phyloP scores from a whole-genome alignment of 2,329 filamentous ascomycete genomes.

The Alternaria arborescens region DNA sequence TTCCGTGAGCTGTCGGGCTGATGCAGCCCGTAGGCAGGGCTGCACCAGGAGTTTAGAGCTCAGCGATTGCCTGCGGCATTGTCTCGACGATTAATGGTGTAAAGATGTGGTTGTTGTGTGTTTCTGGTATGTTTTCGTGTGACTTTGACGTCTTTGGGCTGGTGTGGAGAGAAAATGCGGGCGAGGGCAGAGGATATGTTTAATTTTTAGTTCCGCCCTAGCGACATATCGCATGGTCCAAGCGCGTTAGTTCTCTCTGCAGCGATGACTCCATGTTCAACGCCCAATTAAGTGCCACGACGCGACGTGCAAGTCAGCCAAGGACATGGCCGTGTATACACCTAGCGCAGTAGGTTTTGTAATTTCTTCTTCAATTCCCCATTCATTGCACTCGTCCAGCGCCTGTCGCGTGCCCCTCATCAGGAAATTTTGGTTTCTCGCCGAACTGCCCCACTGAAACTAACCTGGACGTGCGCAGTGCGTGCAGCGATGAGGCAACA shows the following conservation, averaged over 20 bases:
- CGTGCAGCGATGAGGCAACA: conserved; percentile 42
- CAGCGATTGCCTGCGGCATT: conserved; percentile 59
- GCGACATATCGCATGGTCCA: conserved; percentile 30
- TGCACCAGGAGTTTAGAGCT: conserved; percentile 73
- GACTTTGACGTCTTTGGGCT: conserved; percentile 54
- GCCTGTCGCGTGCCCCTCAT: conserved; percentile 38
- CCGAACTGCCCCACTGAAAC: conserved; percentile 43
- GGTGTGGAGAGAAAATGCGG: conserved; percentile 44
- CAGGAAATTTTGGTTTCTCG: conserved; percentile 25
- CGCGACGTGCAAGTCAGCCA: conserved; percentile 20
- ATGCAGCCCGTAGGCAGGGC: conserved; percentile 24
- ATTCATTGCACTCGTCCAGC: conserved; percentile 6
- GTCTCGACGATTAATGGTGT: conserved; percentile 54
- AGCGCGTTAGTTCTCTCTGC: conserved; percentile 24
- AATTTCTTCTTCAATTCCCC: conserved; percentile 3
- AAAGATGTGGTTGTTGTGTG: conserved; percentile 33
- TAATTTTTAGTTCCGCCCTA: conserved; percentile 36
- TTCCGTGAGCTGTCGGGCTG: conserved; percentile 85
- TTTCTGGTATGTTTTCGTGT: conserved; percentile 39
- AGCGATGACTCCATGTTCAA: conserved; percentile 34
- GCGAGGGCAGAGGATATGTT: conserved; percentile 35
- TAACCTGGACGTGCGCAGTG: conserved; percentile 35
- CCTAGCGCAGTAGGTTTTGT: conserved; percentile 9
- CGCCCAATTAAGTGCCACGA: conserved; percentile 20
- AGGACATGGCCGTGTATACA: conserved; percentile 1